These are phyloP conservation scores for Acacia melanoxylon DNA, from an alignment of 306 rosid genomes.

Conservation along the genomic window DNA sequence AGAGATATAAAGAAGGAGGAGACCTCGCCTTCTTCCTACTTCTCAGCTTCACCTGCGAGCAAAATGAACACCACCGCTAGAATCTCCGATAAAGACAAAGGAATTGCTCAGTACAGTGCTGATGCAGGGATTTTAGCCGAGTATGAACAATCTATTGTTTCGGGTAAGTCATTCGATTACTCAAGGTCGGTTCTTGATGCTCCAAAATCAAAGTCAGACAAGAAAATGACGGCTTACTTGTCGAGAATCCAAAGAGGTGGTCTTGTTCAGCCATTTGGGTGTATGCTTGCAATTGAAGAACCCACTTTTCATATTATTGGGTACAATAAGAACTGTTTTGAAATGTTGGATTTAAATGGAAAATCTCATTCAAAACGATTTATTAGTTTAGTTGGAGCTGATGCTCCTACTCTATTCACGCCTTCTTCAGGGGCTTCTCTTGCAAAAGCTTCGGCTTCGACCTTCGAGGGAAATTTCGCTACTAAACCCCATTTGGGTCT, in stretches of 20 bases:
- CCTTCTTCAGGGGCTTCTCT: slow-evolving; percentile 67
- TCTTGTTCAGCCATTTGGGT: slow-evolving; percentile 72
- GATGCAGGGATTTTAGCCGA: slow-evolving; percentile 69
- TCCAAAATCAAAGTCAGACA: slow-evolving; percentile 55
- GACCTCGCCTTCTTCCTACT: slow-evolving; percentile 31
- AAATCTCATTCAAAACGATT: slow-evolving; percentile 26
- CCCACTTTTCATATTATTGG: slow-evolving; percentile 52
- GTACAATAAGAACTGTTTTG: slow-evolving; percentile 68
- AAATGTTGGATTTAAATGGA: slow-evolving; percentile 53
- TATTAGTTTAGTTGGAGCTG: slow-evolving; percentile 53
- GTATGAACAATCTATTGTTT: slow-evolving; percentile 61
- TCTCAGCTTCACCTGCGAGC: slow-evolving; percentile 56
- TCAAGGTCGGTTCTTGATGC: slow-evolving; percentile 47
- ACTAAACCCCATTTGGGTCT: slow-evolving; percentile 74
- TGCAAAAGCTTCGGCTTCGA: slow-evolving; percentile 55
- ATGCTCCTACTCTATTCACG: slow-evolving; percentile 64
- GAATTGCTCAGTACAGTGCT: slow-evolving; percentile 59
- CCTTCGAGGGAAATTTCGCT: slow-evolving; percentile 59
- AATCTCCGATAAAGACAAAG: slow-evolving; percentile 27
- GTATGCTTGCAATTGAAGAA: slow-evolving; percentile 71
- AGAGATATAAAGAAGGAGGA: slow-evolving; percentile 37
- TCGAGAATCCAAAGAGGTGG: slow-evolving; percentile 83
- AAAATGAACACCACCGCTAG: slow-evolving; percentile 36
- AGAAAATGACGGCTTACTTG: slow-evolving; percentile 59
- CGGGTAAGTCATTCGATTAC: slow-evolving; percentile 75